Percentiles rank a stretch among this genome's conserved stretches.
Conservation (phyloP, 2,329 filamentous ascomycete genomes). For the Exophiala sideris region DNA sequence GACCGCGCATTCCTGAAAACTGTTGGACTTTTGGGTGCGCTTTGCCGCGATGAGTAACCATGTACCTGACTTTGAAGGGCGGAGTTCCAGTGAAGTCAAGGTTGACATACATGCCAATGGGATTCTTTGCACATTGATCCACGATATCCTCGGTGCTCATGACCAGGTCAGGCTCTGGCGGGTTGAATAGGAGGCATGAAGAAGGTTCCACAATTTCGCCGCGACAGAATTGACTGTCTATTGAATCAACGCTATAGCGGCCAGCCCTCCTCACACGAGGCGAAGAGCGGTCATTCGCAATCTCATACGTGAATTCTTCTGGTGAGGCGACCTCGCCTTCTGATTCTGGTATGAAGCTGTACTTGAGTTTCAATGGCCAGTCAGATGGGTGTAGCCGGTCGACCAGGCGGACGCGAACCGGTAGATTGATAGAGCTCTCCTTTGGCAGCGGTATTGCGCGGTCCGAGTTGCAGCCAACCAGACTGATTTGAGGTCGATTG, state of each 20-base stretch:
- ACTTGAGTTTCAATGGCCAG: constrained; percentile 69
- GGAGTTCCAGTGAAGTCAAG: constrained; percentile 89
- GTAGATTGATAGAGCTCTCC: constrained; percentile 55
- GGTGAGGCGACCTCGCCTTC: constrained; percentile 63
- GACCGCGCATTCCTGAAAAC: constrained; percentile 71
- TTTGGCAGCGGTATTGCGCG: constrained; percentile 15
- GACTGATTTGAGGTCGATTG: constrained; percentile 71
- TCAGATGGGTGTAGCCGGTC: constrained; percentile 58
- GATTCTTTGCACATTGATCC: constrained; percentile 92
- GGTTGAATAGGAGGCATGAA: constrained; percentile 88
- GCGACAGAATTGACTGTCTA: constrained; percentile 75
- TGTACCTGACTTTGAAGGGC: constrained; percentile 81
- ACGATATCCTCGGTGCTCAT: constrained; percentile 77
- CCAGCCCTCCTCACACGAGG: constrained; percentile 73
- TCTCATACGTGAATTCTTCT: constrained; percentile 54
- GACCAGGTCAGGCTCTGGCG: constrained; percentile 75
- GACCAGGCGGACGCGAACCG: constrained; percentile 58
- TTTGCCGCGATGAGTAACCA: constrained; percentile 60
- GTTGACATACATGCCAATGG: constrained; percentile 83
- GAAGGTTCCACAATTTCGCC: constrained; percentile 91
- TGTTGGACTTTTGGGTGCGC: constrained; percentile 51
- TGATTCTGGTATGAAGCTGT: constrained; percentile 75
- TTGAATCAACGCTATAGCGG: constrained; percentile 77
- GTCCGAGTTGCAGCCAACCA: constrained; percentile 73
- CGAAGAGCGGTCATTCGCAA: constrained; percentile 43